These are phyloP conservation scores for Lactarius pseudohatsudake DNA, from an alignment of 768 basidiomycete genomes.

Conservation along the genomic window DNA sequence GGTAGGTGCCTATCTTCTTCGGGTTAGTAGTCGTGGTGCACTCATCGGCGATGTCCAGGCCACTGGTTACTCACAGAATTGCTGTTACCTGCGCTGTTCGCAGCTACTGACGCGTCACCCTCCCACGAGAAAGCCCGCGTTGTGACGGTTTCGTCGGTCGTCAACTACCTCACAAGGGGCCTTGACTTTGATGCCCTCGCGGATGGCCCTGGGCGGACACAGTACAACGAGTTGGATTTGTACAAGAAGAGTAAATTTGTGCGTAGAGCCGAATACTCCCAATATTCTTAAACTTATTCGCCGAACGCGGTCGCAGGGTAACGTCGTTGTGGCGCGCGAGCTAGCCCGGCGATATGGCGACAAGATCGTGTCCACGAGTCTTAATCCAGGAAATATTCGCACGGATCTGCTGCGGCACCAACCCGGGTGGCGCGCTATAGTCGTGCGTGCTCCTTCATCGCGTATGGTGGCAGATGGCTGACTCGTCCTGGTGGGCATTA, in stretches of 20 bases:
- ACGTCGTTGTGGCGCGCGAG: constrained; percentile 46
- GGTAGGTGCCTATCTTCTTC: constrained; percentile 35
- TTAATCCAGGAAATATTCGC: constrained; percentile 40
- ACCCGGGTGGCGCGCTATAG: neutral
- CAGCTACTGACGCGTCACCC: constrained; percentile 40
- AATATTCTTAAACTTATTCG: too few relatives aligned
- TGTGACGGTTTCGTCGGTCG: constrained; percentile 47
- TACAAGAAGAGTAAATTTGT: constrained; percentile 49
- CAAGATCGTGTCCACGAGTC: constrained; percentile 45
- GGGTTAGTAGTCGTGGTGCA: neutral
- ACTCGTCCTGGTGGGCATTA: neutral
- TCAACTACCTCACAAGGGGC: constrained; percentile 34
- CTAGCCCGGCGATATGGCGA: constrained; percentile 48
- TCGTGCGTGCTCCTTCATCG: neutral
- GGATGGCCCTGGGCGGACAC: constrained; percentile 33
- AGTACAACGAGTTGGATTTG: constrained; percentile 13
- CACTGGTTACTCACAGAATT: constrained; percentile 60
- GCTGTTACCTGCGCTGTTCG: constrained; percentile 49
- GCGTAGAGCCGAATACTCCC: constrained; percentile 16
- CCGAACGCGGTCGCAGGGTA: constrained; percentile 34
- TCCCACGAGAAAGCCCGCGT: constrained; percentile 46
- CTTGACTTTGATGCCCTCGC: constrained; percentile 43
- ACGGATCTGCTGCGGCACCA: constrained; percentile 21
- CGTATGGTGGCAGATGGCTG: neutral
- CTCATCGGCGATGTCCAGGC: constrained; percentile 37